Evolutionary conservation across 495 filamentous ascomycete genomes (phyloP).

Genomic region (Filosporella fistucella): DNA sequence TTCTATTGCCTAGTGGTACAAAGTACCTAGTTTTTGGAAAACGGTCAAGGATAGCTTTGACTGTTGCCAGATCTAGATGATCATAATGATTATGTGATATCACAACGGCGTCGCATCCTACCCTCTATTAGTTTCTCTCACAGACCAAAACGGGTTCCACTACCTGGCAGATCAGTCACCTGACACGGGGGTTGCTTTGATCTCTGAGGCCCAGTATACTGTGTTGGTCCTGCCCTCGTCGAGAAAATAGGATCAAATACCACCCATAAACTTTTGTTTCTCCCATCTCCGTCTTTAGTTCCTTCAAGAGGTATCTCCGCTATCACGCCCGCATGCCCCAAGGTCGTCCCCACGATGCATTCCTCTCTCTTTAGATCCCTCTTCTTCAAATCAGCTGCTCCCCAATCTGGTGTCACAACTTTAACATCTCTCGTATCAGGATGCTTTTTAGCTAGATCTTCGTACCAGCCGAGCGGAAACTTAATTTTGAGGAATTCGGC

Average conservation of each 20-base stretch:
- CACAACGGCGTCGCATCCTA: constrained; percentile 64
- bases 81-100: constrained; percentile 97
- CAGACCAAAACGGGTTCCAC: background rate
- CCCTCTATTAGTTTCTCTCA: constrained; percentile 1
- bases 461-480: constrained; percentile 14
- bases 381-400: constrained; percentile 3
- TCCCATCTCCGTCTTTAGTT: constrained; percentile 3
- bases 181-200: constrained; percentile 45
- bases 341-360: constrained; percentile 35
- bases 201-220: constrained; percentile 42
- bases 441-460: constrained; percentile 9
- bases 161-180: constrained; percentile 39
- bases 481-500: constrained; percentile 22
- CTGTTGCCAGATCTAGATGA: constrained; percentile 71
- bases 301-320: constrained; percentile 30
- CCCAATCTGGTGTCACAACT: constrained; percentile 16
- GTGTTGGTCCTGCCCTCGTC: constrained; percentile 39
- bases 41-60: constrained; percentile 61
- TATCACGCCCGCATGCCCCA: constrained; percentile 48
- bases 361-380: constrained; percentile 1
- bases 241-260: constrained; percentile 53
- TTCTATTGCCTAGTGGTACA: constrained; percentile 78
- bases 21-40: constrained; percentile 85
- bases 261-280: constrained; percentile 21
- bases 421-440: constrained; percentile 8